Conservation (phyloP, 75 land plant genomes). For the Pseudotsuga menziesii region DNA sequence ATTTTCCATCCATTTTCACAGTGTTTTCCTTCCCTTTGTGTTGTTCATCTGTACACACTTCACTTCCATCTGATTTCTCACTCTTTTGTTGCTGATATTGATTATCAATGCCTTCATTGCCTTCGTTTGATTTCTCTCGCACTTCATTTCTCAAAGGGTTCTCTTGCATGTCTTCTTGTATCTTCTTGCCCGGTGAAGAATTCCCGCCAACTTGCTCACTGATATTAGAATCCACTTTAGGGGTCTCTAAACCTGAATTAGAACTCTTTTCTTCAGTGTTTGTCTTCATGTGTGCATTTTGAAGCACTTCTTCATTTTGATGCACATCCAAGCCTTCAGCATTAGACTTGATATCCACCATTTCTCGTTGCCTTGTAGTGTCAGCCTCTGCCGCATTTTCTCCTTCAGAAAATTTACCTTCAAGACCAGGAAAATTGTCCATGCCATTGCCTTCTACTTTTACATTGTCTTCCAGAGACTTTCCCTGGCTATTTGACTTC, state of each 20-base stretch:
- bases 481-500: constrained; percentile 38
- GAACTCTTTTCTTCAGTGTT: constrained; percentile 2
- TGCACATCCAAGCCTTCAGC: constrained; percentile 11
- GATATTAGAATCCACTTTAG: neutral
- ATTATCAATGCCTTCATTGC: neutral
- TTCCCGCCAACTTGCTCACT: neutral
- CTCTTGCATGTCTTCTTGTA: neutral
- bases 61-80: neutral
- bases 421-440: neutral
- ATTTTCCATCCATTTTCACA: constrained; percentile 8
- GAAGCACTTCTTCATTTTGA: constrained; percentile 6
- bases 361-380: constrained; percentile 13
- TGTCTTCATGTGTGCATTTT: neutral
- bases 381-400: constrained; percentile 12
- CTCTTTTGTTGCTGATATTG: neutral
- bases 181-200: neutral
- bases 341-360: constrained; percentile 1
- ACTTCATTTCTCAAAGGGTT: neutral
- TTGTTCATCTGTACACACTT: constrained; percentile 8
- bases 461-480: neutral
- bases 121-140: neutral
- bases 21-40: constrained; percentile 8
- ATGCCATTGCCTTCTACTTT: constrained; percentile 3
- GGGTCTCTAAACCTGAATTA: neutral
- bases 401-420: constrained; percentile 6